These are phyloP conservation scores for Globisporangium camurandrum DNA, from an alignment of 352 stramenopile genomes.

Conservation along the genomic window DNA sequence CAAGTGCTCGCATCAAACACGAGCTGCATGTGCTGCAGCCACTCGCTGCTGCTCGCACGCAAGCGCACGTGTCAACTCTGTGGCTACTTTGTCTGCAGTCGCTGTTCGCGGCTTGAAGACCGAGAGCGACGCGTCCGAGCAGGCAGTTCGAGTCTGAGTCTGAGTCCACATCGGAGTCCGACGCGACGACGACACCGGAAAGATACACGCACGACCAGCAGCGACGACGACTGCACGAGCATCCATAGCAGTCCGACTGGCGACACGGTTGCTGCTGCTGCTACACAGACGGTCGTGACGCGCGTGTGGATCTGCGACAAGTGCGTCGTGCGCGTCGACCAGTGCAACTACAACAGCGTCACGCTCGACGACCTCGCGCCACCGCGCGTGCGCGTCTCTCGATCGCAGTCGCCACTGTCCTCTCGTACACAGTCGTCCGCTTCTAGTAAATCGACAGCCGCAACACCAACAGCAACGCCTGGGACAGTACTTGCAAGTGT, in stretches of 20 bases:
- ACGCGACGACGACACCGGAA: too few relatives aligned
- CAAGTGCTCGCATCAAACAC: conserved; percentile 9
- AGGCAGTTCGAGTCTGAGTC: too few relatives aligned
- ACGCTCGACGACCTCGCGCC: conserved; percentile 5
- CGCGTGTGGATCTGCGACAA: conserved; percentile 7
- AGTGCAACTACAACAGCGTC: conserved; percentile 3
- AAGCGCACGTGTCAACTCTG: conserved; percentile 10
- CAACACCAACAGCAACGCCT: not conserved
- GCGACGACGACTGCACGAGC: not conserved
- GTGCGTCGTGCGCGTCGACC: conserved; percentile 6
- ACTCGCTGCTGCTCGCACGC: conserved; percentile 5
- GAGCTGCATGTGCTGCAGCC: conserved; percentile 7
- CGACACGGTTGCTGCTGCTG: not conserved
- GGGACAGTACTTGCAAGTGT: conserved; percentile 9
- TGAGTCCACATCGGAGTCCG: too few relatives aligned
- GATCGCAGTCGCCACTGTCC: too few relatives aligned
- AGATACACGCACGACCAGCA: not conserved
- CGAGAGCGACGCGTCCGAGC: not conserved
- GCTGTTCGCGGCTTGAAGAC: conserved; percentile 9
- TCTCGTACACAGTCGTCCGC: too few relatives aligned
- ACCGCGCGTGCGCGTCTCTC: not conserved
- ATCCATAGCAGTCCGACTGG: not conserved
- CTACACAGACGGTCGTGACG: not conserved
- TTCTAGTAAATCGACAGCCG: not conserved
- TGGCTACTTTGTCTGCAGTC: conserved; percentile 11